Conservation (phyloP, 2,329 filamentous ascomycete genomes). For the Saccharata proteae region DNA sequence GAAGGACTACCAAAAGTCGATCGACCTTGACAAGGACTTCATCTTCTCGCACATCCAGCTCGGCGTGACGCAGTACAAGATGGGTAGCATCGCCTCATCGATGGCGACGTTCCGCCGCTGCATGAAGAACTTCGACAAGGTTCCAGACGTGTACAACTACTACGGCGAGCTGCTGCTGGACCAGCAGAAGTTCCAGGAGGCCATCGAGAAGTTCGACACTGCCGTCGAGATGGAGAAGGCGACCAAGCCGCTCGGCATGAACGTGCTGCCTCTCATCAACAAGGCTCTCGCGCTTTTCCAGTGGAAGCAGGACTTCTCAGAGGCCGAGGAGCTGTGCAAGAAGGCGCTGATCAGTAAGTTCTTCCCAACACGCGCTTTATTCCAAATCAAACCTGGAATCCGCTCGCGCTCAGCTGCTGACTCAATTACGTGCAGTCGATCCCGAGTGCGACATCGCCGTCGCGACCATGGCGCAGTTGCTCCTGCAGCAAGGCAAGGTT, state of each 20-base stretch:
- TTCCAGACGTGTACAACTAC: conserved; percentile 99
- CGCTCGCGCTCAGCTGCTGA: conserved; percentile 1
- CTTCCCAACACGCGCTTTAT: conserved; percentile 4
- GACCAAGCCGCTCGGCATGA: conserved; percentile 88
- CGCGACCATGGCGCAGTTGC: conserved; percentile 93
- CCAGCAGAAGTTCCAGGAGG: conserved; percentile 89
- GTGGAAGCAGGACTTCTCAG: conserved; percentile 92
- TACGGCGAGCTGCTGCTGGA: conserved; percentile 94
- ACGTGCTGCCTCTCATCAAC: conserved; percentile 94
- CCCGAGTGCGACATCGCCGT: conserved; percentile 98
- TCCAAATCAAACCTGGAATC: too few species aligned
- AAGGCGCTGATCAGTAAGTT: conserved; percentile 89
- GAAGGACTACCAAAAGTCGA: conserved; percentile 98
- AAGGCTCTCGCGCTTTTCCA: conserved; percentile 96
- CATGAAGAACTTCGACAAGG: conserved; percentile 96
- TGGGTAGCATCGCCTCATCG: conserved; percentile 92
- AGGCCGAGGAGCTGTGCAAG: conserved; percentile 92
- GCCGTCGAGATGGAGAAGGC: conserved; percentile 99
- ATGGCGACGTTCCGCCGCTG: conserved; percentile 97
- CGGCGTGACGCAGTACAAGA: conserved; percentile 98
- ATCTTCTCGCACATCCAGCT: conserved; percentile 99
- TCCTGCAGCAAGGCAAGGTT: conserved; percentile 96
- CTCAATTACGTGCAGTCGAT: conserved; percentile 54
- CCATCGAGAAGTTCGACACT: conserved; percentile 94
- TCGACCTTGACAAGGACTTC: conserved; percentile 88